These are phyloP conservation scores for Halteria grandinella DNA, from an alignment of 73 alveolate genomes.

Conservation along the genomic window DNA sequence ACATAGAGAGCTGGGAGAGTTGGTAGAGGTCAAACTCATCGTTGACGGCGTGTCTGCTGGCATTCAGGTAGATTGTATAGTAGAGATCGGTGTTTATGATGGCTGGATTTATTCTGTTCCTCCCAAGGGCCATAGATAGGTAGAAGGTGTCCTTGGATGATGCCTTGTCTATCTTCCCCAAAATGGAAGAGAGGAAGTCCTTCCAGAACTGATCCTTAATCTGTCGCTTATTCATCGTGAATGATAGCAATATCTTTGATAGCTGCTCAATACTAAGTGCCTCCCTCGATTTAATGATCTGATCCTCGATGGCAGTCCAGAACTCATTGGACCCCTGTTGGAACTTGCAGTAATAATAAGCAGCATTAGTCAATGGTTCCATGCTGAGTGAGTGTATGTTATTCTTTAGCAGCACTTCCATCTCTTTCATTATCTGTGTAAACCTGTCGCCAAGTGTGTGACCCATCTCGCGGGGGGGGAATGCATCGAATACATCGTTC, in stretches of 20 bases:
- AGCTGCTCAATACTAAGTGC: slow-evolving; percentile 3
- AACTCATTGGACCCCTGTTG: background rate
- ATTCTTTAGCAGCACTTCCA: background rate
- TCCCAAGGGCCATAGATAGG: slow-evolving; percentile 37
- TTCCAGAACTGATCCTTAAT: background rate
- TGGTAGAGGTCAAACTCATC: slow-evolving; percentile 13
- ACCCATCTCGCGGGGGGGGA: slow-evolving; percentile 1
- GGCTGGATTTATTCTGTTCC: background rate
- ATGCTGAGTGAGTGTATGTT: background rate
- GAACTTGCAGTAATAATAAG: slow-evolving; percentile 31
- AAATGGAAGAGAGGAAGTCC: slow-evolving; percentile 7
- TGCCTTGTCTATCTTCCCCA: slow-evolving; percentile 38
- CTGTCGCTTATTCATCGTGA: slow-evolving; percentile 18
- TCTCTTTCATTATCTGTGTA: background rate
- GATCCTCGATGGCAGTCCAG: slow-evolving; percentile 1
- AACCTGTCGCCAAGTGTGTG: background rate
- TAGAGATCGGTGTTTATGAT: slow-evolving; percentile 13
- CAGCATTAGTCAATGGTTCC: slow-evolving; percentile 19
- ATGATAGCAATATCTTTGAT: slow-evolving; percentile 3
- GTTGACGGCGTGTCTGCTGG: slow-evolving; percentile 2
- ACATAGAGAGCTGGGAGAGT: slow-evolving; percentile 9
- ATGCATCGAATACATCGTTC: slow-evolving; percentile 41
- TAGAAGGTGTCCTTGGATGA: slow-evolving; percentile 45
- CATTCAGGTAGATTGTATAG: slow-evolving; percentile 44
- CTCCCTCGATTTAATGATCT: background rate